phyloP scores from a whole-genome alignment of 768 basidiomycete species.

The Dendrothele bispora region DNA sequence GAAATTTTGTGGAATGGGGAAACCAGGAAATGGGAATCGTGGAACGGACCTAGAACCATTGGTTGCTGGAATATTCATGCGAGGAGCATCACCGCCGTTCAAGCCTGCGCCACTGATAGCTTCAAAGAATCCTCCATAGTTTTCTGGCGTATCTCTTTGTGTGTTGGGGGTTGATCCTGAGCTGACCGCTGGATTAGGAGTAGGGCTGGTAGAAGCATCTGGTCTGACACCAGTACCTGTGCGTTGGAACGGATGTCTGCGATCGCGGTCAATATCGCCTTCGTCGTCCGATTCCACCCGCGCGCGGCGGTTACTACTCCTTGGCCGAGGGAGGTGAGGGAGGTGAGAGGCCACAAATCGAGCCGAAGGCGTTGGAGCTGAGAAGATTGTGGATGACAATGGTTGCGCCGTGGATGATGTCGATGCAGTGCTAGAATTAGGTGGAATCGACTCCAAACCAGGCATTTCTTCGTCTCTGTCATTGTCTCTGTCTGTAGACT shows the following conservation, averaged over 20 bases:
- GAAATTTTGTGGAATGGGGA: too few species aligned
- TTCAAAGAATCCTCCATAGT: neutral
- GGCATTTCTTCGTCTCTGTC: conserved; percentile 31
- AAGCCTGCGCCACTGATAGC: neutral
- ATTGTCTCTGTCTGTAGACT: too few species aligned
- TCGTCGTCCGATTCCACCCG: conserved; percentile 66
- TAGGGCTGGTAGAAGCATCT: conserved; percentile 20
- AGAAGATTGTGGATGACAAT: conserved; percentile 4
- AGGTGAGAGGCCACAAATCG: neutral
- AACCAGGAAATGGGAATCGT: too few species aligned
- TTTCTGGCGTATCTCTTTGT: neutral
- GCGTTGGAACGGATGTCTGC: conserved; percentile 66
- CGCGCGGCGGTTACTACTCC: conserved; percentile 42
- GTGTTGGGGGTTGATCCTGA: conserved; percentile 3
- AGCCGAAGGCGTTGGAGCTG: neutral
- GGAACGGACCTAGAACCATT: too few species aligned
- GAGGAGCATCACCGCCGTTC: neutral
- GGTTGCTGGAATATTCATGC: neutral
- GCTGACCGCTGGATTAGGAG: conserved; percentile 11
- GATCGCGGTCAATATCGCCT: conserved; percentile 47
- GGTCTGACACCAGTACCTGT: conserved; percentile 17
- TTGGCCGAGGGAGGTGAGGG: conserved; percentile 8
- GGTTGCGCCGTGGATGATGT: conserved; percentile 7
- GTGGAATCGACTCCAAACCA: conserved; percentile 25
- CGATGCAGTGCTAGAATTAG: conserved; percentile 7